Percentiles rank a stretch among this genome's conserved stretches.
Evolutionary conservation across 202 grass and related monocot species (phyloP).

Genomic region (Dendrocalamus latiflorus): DNA sequence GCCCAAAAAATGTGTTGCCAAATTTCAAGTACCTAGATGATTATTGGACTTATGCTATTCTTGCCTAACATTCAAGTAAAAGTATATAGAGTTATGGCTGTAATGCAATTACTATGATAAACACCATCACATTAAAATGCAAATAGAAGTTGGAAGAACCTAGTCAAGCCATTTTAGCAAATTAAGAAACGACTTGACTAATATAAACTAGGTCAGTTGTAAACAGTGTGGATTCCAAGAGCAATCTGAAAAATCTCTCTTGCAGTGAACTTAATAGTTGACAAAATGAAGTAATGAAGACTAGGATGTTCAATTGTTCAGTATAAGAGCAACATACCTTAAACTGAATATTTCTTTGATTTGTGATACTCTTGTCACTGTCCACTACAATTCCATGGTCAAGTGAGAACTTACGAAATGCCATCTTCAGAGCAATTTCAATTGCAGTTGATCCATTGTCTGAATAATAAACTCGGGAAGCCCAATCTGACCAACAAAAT

Average conservation of each 20-base stretch:
- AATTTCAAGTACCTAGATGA: background rate
- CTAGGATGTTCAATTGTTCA: background rate
- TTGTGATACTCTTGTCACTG: conserved; percentile 25
- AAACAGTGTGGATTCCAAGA: background rate
- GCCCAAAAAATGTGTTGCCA: background rate
- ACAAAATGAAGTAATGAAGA: background rate
- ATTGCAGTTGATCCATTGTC: conserved; percentile 96
- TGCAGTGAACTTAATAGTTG: background rate
- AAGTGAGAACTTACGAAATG: conserved; percentile 81
- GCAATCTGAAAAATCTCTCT: background rate
- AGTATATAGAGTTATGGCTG: background rate
- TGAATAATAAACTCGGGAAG: conserved; percentile 87
- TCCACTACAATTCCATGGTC: conserved; percentile 50
- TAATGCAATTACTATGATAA: background rate
- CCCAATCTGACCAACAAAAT: conserved; percentile 60
- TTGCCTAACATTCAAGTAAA: background rate
- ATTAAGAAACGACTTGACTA: background rate
- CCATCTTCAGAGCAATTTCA: conserved; percentile 99
- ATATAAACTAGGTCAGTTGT: background rate
- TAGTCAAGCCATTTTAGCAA: background rate
- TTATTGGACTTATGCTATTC: background rate
- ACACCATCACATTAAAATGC: background rate
- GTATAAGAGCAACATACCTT: conserved; percentile 38
- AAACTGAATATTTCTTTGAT: conserved; percentile 36
- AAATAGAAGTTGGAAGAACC: background rate